Conservation (phyloP, 352 stramenopile species). For the Globisporangium rhizosaccharum region DNA sequence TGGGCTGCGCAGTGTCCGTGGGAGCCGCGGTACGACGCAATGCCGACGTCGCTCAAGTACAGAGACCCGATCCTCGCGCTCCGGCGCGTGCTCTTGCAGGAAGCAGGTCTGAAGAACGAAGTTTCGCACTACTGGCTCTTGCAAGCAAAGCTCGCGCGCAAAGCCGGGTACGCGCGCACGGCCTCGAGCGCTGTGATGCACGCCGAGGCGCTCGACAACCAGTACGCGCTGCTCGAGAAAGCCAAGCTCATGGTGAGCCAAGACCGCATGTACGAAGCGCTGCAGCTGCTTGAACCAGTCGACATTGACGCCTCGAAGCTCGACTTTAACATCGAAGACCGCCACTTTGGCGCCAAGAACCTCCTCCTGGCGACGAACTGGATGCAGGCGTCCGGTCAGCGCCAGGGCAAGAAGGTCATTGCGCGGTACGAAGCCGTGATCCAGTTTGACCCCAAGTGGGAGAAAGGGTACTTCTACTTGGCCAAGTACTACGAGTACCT, state of each 20-base stretch:
- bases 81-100: conserved; percentile 67
- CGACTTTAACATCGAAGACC: conserved; percentile 71
- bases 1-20: conserved; percentile 67
- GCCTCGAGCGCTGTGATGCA: conserved; percentile 84
- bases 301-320: conserved; percentile 71
- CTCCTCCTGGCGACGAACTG: conserved; percentile 94
- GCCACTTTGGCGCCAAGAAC: conserved; percentile 76
- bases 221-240: conserved; percentile 68
- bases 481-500: conserved; percentile 92
- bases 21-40: conserved; percentile 61
- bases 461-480: conserved; percentile 90
- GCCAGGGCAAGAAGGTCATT: conserved; percentile 92
- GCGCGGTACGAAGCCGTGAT: conserved; percentile 93
- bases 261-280: conserved; percentile 78
- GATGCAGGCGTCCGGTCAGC: conserved; percentile 93
- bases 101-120: conserved; percentile 51
- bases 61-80: conserved; percentile 80
- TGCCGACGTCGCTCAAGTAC: conserved; percentile 79
- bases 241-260: conserved; percentile 79
- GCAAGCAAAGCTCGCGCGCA: conserved; percentile 79
- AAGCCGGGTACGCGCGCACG: conserved; percentile 78
- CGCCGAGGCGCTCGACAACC: conserved; percentile 70
- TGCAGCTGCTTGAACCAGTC: conserved; percentile 80
- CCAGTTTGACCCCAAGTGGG: conserved; percentile 91
- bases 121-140: conserved; percentile 81